Evolutionary conservation across 129 eudicot genomes (phyloP).

Genomic region (Flaveria brownii): DNA sequence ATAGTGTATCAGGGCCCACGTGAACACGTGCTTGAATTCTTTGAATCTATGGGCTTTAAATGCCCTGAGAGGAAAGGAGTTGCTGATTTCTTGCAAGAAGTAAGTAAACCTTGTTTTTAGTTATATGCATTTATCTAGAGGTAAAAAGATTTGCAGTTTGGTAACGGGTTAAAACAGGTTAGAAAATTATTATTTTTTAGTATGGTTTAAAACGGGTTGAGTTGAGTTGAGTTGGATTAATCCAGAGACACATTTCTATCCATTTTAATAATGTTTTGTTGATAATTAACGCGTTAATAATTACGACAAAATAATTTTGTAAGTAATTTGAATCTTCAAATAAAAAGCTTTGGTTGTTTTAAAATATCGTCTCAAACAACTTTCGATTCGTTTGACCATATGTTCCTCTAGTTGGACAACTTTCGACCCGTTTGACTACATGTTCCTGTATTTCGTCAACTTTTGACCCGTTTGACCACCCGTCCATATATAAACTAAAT

Average conservation of each 20-base stretch:
- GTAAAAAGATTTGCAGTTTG: neutral
- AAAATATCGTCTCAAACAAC: too few relatives aligned
- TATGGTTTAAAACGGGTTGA: too few relatives aligned
- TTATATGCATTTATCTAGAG: neutral
- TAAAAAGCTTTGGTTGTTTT: neutral
- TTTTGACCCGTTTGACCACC: neutral
- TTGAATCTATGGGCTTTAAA: slow-evolving; percentile 60
- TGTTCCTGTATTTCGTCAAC: too few relatives aligned
- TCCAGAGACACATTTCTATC: neutral
- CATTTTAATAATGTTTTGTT: neutral
- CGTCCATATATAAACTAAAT: neutral
- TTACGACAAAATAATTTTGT: too few relatives aligned
- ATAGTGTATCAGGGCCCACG: slow-evolving; percentile 81
- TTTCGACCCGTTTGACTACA: too few relatives aligned
- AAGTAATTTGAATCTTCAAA: too few relatives aligned
- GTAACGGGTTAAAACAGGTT: slow-evolving; percentile 6
- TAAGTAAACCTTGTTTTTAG: slow-evolving; percentile 13
- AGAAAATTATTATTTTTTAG: neutral
- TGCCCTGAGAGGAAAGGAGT: slow-evolving; percentile 66
- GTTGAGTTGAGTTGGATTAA: neutral
- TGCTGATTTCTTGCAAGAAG: slow-evolving; percentile 74
- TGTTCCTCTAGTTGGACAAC: too few relatives aligned
- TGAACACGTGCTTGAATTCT: slow-evolving; percentile 63
- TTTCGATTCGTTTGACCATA: too few relatives aligned
- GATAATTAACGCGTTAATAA: too few relatives aligned